Percentiles rank a stretch among this genome's conserved stretches.
phyloP scores from a whole-genome alignment of 139 green algal genomes.

The Chlamydomonas schloesseri region DNA sequence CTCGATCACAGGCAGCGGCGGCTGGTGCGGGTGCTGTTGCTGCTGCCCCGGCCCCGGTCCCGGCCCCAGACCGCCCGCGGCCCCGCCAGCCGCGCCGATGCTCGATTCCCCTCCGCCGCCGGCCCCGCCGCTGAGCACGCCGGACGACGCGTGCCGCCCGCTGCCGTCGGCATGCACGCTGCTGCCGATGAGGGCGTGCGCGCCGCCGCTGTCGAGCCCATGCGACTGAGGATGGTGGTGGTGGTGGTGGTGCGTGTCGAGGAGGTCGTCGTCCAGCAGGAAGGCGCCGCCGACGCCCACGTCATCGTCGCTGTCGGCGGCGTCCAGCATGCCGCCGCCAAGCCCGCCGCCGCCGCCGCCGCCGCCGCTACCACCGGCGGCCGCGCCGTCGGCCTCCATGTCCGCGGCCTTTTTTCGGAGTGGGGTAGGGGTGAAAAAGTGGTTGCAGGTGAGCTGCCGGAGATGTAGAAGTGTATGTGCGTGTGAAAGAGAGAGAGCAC shows the following conservation, averaged over 20 bases:
- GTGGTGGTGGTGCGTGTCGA: background rate
- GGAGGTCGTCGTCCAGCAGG: slow-evolving; percentile 22
- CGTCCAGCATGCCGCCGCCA: slow-evolving; percentile 8
- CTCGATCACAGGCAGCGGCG: slow-evolving; percentile 1
- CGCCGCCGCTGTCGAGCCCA: slow-evolving; percentile 8
- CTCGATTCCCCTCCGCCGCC: background rate
- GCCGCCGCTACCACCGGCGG: background rate
- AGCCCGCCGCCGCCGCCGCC: background rate
- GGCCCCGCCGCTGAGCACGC: background rate
- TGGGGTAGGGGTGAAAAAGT: no score
- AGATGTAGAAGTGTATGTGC: no score
- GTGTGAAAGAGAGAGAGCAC: no score
- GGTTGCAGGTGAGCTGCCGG: background rate
- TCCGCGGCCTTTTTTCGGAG: no score
- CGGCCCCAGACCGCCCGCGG: no score
- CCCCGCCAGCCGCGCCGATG: background rate
- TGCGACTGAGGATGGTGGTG: no score
- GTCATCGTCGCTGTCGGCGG: background rate
- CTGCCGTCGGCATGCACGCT: background rate
- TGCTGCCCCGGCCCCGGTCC: background rate
- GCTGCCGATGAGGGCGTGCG: background rate
- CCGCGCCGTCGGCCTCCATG: no score
- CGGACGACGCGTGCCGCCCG: background rate
- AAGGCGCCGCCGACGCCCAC: background rate
- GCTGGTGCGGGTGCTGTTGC: no score